These are phyloP conservation scores for Bolboschoenoplectus hybrid DNA, from an alignment of 202 grass and related monocot species.

Conservation along the genomic window DNA sequence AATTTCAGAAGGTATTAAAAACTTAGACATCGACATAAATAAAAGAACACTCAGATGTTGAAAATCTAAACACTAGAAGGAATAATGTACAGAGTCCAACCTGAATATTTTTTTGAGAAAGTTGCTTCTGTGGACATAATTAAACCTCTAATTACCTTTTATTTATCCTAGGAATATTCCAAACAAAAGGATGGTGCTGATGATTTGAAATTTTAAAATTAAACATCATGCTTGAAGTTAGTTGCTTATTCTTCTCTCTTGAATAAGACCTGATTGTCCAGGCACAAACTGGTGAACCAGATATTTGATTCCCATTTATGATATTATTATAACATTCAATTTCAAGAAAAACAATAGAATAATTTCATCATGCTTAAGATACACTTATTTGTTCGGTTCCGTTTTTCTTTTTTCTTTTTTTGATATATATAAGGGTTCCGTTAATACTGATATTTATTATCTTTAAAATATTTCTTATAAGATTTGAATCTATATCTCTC, in stretches of 20 bases:
- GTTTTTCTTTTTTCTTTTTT: neutral
- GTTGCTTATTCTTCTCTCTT: neutral
- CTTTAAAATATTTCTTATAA: too few relatives aligned
- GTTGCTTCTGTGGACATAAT: neutral
- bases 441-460: too few relatives aligned
- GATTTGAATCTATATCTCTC: too few relatives aligned
- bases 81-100: constrained; percentile 14
- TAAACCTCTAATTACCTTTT: constrained; percentile 19
- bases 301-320: constrained; percentile 11
- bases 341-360: neutral
- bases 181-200: constrained; percentile 21
- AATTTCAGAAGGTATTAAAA: neutral
- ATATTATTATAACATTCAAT: neutral
- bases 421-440: too few relatives aligned
- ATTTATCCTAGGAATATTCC: constrained; percentile 18
- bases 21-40: constrained; percentile 4
- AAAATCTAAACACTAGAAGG: neutral
- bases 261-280: constrained; percentile 21
- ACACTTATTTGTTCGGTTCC: neutral
- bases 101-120: neutral
- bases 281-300: neutral
- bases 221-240: neutral
- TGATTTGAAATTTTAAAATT: neutral
- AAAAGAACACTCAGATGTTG: neutral
- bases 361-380: neutral